phyloP scores from a whole-genome alignment of 2,329 filamentous ascomycete species.

The Pyricularia sp. region DNA sequence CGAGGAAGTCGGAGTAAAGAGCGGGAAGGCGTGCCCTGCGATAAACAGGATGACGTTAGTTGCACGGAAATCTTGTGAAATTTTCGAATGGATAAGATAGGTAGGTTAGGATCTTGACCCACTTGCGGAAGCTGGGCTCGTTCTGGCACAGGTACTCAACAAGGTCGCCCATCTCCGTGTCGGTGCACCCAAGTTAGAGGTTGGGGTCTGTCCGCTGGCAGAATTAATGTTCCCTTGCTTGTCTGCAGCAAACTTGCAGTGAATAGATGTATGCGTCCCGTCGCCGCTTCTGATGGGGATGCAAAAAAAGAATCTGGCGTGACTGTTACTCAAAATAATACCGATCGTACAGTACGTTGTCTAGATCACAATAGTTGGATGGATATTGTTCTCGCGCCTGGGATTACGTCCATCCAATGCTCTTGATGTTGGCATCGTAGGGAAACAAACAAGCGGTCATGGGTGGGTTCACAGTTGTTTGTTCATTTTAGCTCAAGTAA shows the following conservation, averaged over 20 bases:
- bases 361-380: background rate
- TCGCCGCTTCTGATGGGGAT: background rate
- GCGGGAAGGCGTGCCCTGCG: constrained; percentile 13
- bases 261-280: background rate
- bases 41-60: constrained; percentile 3
- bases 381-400: background rate
- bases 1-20: constrained; percentile 16
- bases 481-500: background rate
- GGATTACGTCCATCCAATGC: background rate
- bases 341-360: background rate
- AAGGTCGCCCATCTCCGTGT: constrained; percentile 6
- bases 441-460: background rate
- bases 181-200: background rate
- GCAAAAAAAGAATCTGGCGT: background rate
- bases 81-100: background rate
- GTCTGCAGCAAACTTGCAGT: background rate
- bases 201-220: background rate
- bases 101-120: background rate
- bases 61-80: background rate
- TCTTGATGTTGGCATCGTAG: background rate
- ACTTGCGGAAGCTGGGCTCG: constrained; percentile 11
- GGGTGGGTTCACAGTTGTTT: background rate
- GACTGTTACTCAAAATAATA: background rate
- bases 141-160: constrained; percentile 10
- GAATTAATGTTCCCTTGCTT: background rate